Evolutionary conservation across 768 basidiomycete genomes (phyloP), one percentile per base, ranked within the genome.

Genomic region (Agaricus blazei): DNA sequence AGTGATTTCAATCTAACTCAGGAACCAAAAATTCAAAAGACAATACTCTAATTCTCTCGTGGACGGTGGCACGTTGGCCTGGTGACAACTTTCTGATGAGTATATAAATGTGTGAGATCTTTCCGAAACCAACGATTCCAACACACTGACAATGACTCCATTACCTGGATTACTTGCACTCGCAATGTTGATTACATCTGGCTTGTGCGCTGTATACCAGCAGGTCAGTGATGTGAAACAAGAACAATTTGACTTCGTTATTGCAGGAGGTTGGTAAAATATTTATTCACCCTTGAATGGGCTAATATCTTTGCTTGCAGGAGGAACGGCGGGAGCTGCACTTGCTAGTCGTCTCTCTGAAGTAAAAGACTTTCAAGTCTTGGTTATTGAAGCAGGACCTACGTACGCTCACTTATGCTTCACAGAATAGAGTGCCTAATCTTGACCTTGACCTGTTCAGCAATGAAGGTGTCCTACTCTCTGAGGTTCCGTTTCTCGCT

Each of bases 371-470:
- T 50, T 56, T 24, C 42, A 50, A 9, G 68, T 70, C 3, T 57
- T 70, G 1, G 59, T 70, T 5, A 48, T 70, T 4, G 69, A 70
- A 64, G 66, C 66, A 6, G 68, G 68, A 2, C 52, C 57, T n/a
- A 52, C 31, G 45, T 43, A 15, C 9, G 34, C 42, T 23, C 28
- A 15, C 1, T 34, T 34, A 34, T 11, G 7, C 41, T 49, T 15
- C 14, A 28, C 46, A 38, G 9, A 29, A 29, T 27, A 2, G 23
- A 9, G 34, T 5, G 24, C 49, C 7, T 26, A n/a, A 29, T 9
- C 23, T 28, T 7, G 7, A 11, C 11, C 15, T 5, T 15, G n/a
- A 24, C 24, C 5, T 27, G 19, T 34, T 7, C 11, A 34, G 12
- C 42, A 66, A 62, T 9, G 54, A 65, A 29, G 52, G 62, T 19